These are phyloP conservation scores for Pisolithus microcarpus DNA, from an alignment of 768 basidiomycete genomes.

Conservation along the genomic window DNA sequence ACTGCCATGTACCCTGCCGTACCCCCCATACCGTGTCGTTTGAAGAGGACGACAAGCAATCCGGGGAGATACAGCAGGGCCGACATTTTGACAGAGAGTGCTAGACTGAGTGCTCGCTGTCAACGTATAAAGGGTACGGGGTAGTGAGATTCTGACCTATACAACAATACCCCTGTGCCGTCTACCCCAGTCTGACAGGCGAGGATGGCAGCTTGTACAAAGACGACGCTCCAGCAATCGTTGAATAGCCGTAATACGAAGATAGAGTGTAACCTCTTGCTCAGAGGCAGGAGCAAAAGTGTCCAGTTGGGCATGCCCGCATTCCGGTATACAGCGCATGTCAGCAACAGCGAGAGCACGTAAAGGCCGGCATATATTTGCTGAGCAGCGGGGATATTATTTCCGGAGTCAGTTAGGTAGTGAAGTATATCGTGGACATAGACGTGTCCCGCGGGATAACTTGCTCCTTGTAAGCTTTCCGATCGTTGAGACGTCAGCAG, in stretches of 20 bases:
- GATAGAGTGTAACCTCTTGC: constrained; percentile 92
- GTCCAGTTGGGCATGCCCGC: constrained; percentile 67
- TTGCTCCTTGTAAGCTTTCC: constrained; percentile 25
- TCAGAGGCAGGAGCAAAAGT: constrained; percentile 66
- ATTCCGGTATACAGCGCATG: constrained; percentile 61
- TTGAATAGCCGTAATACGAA: constrained; percentile 91
- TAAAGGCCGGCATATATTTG: constrained; percentile 76
- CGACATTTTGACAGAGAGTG: constrained; percentile 94
- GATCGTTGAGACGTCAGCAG: background rate
- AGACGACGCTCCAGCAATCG: constrained; percentile 79
- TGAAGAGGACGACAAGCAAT: constrained; percentile 74
- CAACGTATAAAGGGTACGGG: background rate
- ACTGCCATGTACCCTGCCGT: constrained; percentile 44
- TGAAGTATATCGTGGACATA: constrained; percentile 72
- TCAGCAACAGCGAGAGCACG: constrained; percentile 52
- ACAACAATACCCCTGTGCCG: constrained; percentile 57
- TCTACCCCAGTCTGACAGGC: constrained; percentile 56
- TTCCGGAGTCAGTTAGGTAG: constrained; percentile 52
- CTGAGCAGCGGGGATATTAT: constrained; percentile 59
- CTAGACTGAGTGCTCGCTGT: constrained; percentile 24
- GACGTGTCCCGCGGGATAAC: constrained; percentile 93
- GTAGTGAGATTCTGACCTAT: constrained; percentile 48
- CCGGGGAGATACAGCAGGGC: constrained; percentile 86
- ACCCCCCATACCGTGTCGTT: constrained; percentile 51
- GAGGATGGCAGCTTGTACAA: constrained; percentile 59